Evolutionary conservation across 2,329 filamentous ascomycete genomes (phyloP), one percentile per base, ranked within the genome.

Genomic region (Aureobasidium uvarum): DNA sequence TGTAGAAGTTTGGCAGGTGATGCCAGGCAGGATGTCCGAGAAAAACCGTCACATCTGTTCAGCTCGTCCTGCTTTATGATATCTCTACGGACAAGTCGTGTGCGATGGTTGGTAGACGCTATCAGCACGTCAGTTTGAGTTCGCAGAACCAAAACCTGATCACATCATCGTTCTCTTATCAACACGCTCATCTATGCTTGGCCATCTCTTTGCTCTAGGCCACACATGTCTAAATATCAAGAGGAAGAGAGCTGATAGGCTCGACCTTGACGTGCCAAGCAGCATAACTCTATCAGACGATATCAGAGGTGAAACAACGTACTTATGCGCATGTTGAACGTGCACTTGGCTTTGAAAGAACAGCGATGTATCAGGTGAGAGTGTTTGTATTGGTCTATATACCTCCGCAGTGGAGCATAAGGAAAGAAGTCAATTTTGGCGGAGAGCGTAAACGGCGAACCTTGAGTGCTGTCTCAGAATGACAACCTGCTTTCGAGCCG

Each of bases 301-400:
- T 51, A 13, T 28, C 20, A 31, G n/a, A 23, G 0, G 31, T 18
- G n/a, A 51, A 39, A 25, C 41, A 41, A 13, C 18, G 31, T 31
- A 18, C 46, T 13, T 28, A 52, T 43, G 46, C 59, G 46, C 45
- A 52, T 18, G 14, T 62, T 50, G n/a, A 28, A 33, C 39, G 45
- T 48, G 45, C 58, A 39, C 31, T 60, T 60, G 23, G 16, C 31
- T 43, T 64, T 38, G 13, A 25, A 25, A 25, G 33, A 25, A 6
- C 16, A 16, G 38, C 3, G 16, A 14, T 46, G 38, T 41, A 55
- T 64, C 50, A 31, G 39, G 41, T 64, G 48, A 64, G 59, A 43
- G 48, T 23, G 28, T n/a, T 55, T 55, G 60, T 39, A 64, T 64
- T 64, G 60, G 60, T 55, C 38, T 64, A 64, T 41, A 64, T 55